These are phyloP conservation scores for Diplodia mutila DNA, from an alignment of 2,329 filamentous ascomycete species.

Conservation along the genomic window DNA sequence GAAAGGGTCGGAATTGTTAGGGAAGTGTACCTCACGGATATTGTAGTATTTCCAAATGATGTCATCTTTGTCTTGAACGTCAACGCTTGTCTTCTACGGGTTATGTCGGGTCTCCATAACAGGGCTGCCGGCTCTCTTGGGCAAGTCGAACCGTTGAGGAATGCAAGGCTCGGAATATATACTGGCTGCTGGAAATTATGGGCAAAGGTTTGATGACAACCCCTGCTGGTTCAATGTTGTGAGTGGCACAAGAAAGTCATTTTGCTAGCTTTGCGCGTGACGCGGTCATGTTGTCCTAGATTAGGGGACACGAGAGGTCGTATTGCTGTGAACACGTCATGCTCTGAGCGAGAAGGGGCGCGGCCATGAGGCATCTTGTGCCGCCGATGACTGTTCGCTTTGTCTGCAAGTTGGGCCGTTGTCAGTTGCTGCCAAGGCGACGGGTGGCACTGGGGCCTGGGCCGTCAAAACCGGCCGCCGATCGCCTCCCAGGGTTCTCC, in stretches of 20 bases:
- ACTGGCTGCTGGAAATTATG: background rate
- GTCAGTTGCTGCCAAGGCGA: background rate
- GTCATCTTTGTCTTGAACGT: conserved; percentile 32
- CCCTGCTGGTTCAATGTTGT: too few species aligned
- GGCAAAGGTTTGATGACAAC: background rate
- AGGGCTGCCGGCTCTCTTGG: background rate
- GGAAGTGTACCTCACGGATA: too few species aligned
- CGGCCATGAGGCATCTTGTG: background rate
- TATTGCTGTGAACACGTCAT: background rate
- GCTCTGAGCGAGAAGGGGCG: background rate
- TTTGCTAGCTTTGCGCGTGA: background rate
- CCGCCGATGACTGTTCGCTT: background rate
- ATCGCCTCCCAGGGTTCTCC: conserved; percentile 19
- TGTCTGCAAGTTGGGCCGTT: background rate
- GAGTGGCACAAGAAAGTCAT: background rate
- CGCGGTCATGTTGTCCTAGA: background rate
- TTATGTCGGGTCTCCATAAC: background rate
- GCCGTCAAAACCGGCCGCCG: conserved; percentile 14
- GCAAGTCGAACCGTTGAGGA: background rate
- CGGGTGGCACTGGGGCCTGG: background rate
- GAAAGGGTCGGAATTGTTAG: too few species aligned
- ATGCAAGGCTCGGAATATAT: background rate
- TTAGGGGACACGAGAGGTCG: background rate
- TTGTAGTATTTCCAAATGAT: conserved; percentile 28
- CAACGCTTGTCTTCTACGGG: background rate